Percentiles rank a stretch among this genome's conserved stretches.
These are phyloP conservation scores for Sphagnurus paluster DNA, from an alignment of 1,284 basidiomycete species.

Conservation along the genomic window DNA sequence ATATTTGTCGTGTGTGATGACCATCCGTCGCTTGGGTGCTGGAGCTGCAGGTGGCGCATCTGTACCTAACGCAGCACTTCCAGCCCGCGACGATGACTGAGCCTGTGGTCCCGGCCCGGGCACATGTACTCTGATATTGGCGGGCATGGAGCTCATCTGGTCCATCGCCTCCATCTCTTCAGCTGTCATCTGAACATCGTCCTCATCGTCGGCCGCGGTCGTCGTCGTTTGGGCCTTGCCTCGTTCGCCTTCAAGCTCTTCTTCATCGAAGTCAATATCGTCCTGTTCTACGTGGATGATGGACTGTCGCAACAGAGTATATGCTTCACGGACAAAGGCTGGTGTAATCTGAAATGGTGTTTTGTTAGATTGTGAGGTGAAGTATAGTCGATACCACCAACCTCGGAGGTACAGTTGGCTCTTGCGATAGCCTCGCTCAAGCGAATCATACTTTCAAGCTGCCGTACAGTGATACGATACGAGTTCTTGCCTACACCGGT, in stretches of 20 bases:
- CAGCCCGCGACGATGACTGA: slow-evolving; percentile 37
- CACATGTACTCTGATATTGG: slow-evolving; percentile 33
- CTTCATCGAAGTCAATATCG: slow-evolving; percentile 97
- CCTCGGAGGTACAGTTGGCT: slow-evolving; percentile 92
- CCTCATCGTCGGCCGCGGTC: slow-evolving; percentile 45
- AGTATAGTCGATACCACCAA: slow-evolving; percentile 31
- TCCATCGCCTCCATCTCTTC: slow-evolving; percentile 59
- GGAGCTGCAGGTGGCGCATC: slow-evolving; percentile 39
- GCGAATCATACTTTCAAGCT: slow-evolving; percentile 97
- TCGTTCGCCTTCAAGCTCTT: slow-evolving; percentile 69
- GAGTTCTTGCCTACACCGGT: slow-evolving; percentile 87
- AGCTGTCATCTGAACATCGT: slow-evolving; percentile 63
- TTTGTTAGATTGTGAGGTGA: not conserved
- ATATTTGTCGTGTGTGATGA: slow-evolving; percentile 96
- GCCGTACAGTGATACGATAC: slow-evolving; percentile 95
- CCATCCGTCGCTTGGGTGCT: slow-evolving; percentile 71
- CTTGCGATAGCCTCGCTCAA: slow-evolving; percentile 96
- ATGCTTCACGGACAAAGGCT: slow-evolving; percentile 94
- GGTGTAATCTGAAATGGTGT: slow-evolving; percentile 73
- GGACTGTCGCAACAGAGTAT: slow-evolving; percentile 89
- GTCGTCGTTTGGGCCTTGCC: slow-evolving; percentile 31
- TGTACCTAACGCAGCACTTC: slow-evolving; percentile 31
- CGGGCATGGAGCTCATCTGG: slow-evolving; percentile 52
- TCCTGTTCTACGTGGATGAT: slow-evolving; percentile 99
- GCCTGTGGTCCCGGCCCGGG: slow-evolving; percentile 31